Percentiles rank a stretch among this genome's conserved stretches.
These are phyloP conservation scores for Fusarium nematophilum DNA, from an alignment of 2,329 filamentous ascomycete species.

Conservation along the genomic window DNA sequence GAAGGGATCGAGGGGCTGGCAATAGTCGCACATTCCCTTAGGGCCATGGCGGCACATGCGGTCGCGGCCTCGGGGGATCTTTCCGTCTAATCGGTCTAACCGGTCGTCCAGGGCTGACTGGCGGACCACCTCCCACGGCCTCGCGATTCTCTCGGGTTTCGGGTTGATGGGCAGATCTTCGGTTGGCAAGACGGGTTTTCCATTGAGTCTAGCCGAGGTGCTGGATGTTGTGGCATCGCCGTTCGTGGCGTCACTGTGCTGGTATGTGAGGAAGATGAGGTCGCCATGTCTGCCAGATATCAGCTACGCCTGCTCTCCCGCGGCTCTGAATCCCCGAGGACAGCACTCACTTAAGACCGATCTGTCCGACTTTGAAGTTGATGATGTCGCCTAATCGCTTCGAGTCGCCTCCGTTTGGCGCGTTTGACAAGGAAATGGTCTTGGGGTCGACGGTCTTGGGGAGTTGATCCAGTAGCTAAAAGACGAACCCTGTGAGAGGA, in stretches of 20 bases:
- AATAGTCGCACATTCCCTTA: slow-evolving; percentile 99
- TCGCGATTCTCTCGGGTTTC: slow-evolving; percentile 69
- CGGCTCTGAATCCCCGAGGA: neutral
- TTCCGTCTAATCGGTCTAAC: slow-evolving; percentile 89
- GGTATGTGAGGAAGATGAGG: slow-evolving; percentile 87
- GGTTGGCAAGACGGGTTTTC: slow-evolving; percentile 75
- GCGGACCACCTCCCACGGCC: slow-evolving; percentile 84
- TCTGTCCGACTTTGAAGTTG: slow-evolving; percentile 65
- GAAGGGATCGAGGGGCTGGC: slow-evolving; percentile 96
- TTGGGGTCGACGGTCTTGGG: slow-evolving; percentile 71
- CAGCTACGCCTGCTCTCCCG: slow-evolving; percentile 7
- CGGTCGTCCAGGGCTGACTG: slow-evolving; percentile 89
- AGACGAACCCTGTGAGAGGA: slow-evolving; percentile 26
- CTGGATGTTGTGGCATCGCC: slow-evolving; percentile 47
- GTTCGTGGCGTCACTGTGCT: slow-evolving; percentile 62
- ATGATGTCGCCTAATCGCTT: slow-evolving; percentile 70
- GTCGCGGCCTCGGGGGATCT: slow-evolving; percentile 81
- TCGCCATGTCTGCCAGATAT: slow-evolving; percentile 75
- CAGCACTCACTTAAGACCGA: slow-evolving; percentile 66
- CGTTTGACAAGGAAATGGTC: slow-evolving; percentile 71
- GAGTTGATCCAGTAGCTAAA: slow-evolving; percentile 67
- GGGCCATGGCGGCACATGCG: slow-evolving; percentile 96
- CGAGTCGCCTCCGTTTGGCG: slow-evolving; percentile 67
- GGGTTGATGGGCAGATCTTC: slow-evolving; percentile 75
- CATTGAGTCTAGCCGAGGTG: slow-evolving; percentile 79